Percentiles rank a stretch among this genome's conserved stretches.
These are phyloP conservation scores for Detonula confervacea DNA, from an alignment of 352 stramenopile species.

Conservation along the genomic window DNA sequence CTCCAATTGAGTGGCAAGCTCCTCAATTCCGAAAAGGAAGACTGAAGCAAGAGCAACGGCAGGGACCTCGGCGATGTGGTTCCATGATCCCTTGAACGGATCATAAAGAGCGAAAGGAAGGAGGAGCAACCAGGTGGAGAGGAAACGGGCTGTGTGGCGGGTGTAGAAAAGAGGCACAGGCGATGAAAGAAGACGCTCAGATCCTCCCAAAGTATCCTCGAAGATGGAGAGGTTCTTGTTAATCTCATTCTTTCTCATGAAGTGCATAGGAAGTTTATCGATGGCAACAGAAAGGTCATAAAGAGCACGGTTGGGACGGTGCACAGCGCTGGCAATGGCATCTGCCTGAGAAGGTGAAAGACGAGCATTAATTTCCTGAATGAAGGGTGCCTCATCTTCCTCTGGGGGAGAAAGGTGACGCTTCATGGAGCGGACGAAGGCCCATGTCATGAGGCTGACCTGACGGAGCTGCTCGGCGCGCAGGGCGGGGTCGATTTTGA, in stretches of 20 bases:
- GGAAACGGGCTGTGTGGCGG: constrained; percentile 80
- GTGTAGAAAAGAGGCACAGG: constrained; percentile 85
- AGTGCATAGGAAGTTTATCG: constrained; percentile 80
- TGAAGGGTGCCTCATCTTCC: constrained; percentile 71
- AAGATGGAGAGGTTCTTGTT: constrained; percentile 79
- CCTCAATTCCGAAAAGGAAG: constrained; percentile 84
- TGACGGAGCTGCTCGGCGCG: constrained; percentile 62
- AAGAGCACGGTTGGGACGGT: constrained; percentile 74
- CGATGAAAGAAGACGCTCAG: constrained; percentile 70
- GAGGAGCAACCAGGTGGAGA: constrained; percentile 76
- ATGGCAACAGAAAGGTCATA: constrained; percentile 76
- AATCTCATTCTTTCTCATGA: constrained; percentile 79
- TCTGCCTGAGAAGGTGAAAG: constrained; percentile 61
- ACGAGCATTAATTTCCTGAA: constrained; percentile 52
- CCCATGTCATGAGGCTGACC: constrained; percentile 67
- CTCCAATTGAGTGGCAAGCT: constrained; percentile 80
- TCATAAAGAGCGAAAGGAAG: constrained; percentile 80
- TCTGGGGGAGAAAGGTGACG: constrained; percentile 67
- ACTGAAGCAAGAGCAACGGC: constrained; percentile 68
- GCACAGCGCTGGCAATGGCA: constrained; percentile 58
- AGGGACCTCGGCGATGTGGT: constrained; percentile 70
- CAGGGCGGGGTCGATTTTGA: constrained; percentile 46
- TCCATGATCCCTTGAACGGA: constrained; percentile 68
- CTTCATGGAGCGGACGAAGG: constrained; percentile 80
- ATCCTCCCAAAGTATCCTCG: constrained; percentile 76